These are phyloP conservation scores for Petrea volubilis DNA, from an alignment of 257 asterid species.

Conservation along the genomic window DNA sequence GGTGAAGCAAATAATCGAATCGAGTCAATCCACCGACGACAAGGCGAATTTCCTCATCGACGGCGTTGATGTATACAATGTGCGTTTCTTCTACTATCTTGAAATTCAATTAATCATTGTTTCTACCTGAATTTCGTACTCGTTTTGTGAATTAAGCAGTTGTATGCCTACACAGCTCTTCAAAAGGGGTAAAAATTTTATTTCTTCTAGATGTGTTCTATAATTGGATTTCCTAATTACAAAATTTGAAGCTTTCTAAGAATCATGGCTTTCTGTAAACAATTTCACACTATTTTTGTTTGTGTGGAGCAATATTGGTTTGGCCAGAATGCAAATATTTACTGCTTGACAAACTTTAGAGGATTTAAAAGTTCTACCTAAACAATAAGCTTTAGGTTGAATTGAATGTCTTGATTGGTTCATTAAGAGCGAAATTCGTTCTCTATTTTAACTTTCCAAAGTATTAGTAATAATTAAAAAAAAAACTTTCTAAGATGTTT, in stretches of 20 bases:
- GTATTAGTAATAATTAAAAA: no score
- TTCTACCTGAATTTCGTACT: background rate
- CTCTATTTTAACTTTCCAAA: background rate
- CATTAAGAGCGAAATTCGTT: background rate
- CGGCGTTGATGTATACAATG: constrained; percentile 64
- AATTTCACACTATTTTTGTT: background rate
- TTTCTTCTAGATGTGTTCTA: background rate
- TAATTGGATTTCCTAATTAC: background rate
- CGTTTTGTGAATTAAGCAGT: background rate
- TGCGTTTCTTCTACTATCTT: constrained; percentile 25
- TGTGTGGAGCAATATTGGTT: background rate
- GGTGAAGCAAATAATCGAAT: constrained; percentile 71
- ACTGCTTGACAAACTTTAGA: background rate
- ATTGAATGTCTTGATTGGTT: background rate
- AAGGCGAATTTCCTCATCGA: constrained; percentile 56
- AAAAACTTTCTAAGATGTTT: background rate
- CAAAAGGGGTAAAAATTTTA: background rate
- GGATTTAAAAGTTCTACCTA: background rate
- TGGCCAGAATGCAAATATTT: background rate
- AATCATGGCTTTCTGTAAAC: background rate
- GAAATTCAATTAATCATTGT: background rate
- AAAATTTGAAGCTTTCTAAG: background rate
- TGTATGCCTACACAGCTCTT: no score
- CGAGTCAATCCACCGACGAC: constrained; percentile 51
- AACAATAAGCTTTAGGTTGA: background rate